Evolutionary conservation across 805 yeast species (phyloP), one percentile per base, ranked within the genome.

Genomic region (Ogataea trehaloabstinens): DNA sequence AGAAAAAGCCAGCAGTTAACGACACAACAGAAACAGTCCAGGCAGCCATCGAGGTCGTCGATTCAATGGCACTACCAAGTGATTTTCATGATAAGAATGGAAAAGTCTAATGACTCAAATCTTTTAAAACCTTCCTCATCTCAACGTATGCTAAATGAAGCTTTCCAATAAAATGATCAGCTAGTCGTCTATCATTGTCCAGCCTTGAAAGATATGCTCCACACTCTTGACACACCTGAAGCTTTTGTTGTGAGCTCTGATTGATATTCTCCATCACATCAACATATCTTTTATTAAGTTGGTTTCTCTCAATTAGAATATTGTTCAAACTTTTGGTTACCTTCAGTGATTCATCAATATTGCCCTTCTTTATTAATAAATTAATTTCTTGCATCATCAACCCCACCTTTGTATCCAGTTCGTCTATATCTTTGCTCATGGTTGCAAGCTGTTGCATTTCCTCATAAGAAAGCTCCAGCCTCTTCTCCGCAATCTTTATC

Each of bases 81-180:
- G 30, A 27, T 7, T 16, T 16, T 7, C n/a, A 12, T 11, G 30
- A 8, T n/a, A 16, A 11, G 13, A 27, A 27, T 16, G 30, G 30
- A 7, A 22, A 22, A 12, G 25, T 12, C 25, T 22, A 12, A 22
- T 22, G 8, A 8, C 25, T 22, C 25, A 22, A 46, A 19, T 64
- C 71, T 5, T 68, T 68, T 42, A 75, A 68, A 20, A 72, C 75
- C 37, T 68, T 67, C 53, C 95, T 71, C 80, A 90, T 82, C 36
- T 74, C 79, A 2, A 81, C 90, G 59, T 82, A 89, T 0, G 89
- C 91, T 46, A 85, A 57, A 64, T 90, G 97, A 42, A 86, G 77
- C 52, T 87, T 88, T 1, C 98, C 98, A 18, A 81, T 64, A 57
- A 87, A 89, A 60, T 90, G 97, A 51, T 86, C 96, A 1, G 91